Base-by-base conservation (phyloP, 2,329 filamentous ascomycete species). In the Biscogniauxia sp. region DNA sequence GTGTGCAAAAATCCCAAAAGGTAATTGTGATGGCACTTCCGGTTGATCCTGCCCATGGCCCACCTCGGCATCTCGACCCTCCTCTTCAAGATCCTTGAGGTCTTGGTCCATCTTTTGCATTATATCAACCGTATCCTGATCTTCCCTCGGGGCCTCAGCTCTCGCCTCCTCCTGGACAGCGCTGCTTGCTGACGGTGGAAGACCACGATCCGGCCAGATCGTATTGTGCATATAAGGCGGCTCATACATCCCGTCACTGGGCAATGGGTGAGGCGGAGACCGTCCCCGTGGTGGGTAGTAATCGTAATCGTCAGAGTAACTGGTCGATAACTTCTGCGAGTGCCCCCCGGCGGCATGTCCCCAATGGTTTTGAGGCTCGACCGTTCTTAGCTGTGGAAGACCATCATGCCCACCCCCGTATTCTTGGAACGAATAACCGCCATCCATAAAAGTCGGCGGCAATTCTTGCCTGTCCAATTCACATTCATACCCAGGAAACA, bases 401-500 rank as follows among this genome's bases (percentile, higher is more conserved):
- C 71, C 74, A 32, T 73, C 73, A 13, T 64, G 63, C 28, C 72
- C 73, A 20, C 78, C 73, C 15, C 74, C 62, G 63, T 78, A 79
- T 23, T 79, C 76, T 49, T 76, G 75, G 20, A 75, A 65, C 15
- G 74, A 73, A 55, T 72, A 73, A 4, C 72, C 76, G 56, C 80
- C 77, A 2, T 82, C 76, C 15, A 78, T 68, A 3, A 76, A 78
- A 19, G 77, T 75, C 0, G 75, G 73, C 0, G 76, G 74, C 49
- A 66, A 67, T 20, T 69, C 69, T 52, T 66, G 62, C 54, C 64
- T 61, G 37, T 68, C 62, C 58, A 68, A 66, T 3, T 72, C 66
- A 5, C 67, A 63, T 9, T 72, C 71, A 25, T 70, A 64, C 13
- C 75, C 68, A 7, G 92, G 91, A 63, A 96, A 95, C 66, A 87